Conservation (phyloP, 805 yeast genomes). For the Hanseniaspora valbyensis region DNA sequence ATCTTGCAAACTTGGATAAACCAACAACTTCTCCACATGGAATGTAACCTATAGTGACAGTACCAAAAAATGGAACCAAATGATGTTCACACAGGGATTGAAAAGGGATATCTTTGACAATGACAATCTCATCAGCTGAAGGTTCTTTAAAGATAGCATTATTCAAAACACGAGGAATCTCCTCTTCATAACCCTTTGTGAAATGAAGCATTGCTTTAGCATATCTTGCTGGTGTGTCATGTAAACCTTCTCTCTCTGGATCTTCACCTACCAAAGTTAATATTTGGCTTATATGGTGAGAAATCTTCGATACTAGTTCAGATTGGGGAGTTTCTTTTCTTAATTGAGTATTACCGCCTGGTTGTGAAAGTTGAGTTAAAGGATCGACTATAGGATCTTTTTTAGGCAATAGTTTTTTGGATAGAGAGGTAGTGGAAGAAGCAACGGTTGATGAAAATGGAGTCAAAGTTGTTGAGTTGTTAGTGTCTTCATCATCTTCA, state of each 20-base stretch:
- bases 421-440: neutral
- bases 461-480: neutral
- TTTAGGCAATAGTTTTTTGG: neutral
- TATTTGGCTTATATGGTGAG: constrained; percentile 33
- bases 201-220: constrained; percentile 93
- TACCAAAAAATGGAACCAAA: constrained; percentile 93
- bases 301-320: constrained; percentile 2
- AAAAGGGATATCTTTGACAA: constrained; percentile 87
- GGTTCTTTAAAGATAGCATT: constrained; percentile 87
- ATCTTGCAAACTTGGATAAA: constrained; percentile 79
- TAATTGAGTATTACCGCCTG: neutral
- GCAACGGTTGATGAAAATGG: neutral
- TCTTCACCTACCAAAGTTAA: constrained; percentile 86
- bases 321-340: constrained; percentile 2
- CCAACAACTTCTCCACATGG: constrained; percentile 92
- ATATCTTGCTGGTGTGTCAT: constrained; percentile 91
- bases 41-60: constrained; percentile 94
- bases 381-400: neutral
- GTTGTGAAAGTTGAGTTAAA: neutral
- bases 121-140: constrained; percentile 98
- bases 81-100: constrained; percentile 95
- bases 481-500: neutral
- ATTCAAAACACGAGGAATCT: constrained; percentile 71
- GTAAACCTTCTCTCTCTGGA: constrained; percentile 70
- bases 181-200: constrained; percentile 94